A percentile compares a stretch with the other conserved stretches of the same genome.
phyloP scores from a whole-genome alignment of 2,329 filamentous ascomycete species.

The Onygenales sp. region DNA sequence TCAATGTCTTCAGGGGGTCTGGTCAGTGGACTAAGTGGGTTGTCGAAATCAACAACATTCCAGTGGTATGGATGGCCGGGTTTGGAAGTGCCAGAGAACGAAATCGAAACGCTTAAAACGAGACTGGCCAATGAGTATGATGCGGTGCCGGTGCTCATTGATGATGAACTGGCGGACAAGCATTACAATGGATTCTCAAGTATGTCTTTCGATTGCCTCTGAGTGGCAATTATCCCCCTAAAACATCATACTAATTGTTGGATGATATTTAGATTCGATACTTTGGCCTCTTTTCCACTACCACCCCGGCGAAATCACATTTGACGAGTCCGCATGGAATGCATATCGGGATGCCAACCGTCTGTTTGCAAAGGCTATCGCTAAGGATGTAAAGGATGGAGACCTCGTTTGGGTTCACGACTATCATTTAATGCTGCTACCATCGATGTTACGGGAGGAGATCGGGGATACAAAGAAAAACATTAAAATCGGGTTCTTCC shows the following conservation, averaged over 20 bases:
- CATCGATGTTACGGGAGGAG: conserved; percentile 88
- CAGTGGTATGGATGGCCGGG: conserved; percentile 99
- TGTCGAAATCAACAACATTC: conserved; percentile 87
- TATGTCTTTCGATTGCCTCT: conserved; percentile 38
- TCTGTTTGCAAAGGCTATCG: conserved; percentile 80
- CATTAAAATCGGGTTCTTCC: conserved; percentile 95
- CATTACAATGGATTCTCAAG: conserved; percentile 99
- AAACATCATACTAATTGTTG: too few species aligned
- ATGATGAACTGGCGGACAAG: conserved; percentile 83
- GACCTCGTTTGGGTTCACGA: conserved; percentile 98
- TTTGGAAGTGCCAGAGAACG: conserved; percentile 77
- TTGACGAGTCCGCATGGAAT: conserved; percentile 89
- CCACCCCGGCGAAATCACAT: conserved; percentile 95
- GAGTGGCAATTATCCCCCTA: not conserved
- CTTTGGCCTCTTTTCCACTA: conserved; percentile 99
- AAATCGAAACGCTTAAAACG: conserved; percentile 63
- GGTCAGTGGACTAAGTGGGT: conserved; percentile 82
- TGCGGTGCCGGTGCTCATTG: conserved; percentile 85
- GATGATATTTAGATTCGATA: conserved; percentile 64
- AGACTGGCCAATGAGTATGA: conserved; percentile 79
- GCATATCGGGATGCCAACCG: conserved; percentile 90
- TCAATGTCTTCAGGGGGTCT: conserved; percentile 95
- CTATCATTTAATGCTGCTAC: conserved; percentile 95
- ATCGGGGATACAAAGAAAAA: conserved; percentile 74
- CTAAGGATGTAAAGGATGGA: conserved; percentile 79